Evolutionary conservation across 2,329 filamentous ascomycete genomes (phyloP), one percentile per base, ranked within the genome.

Genomic region (Fusarium globosum): DNA sequence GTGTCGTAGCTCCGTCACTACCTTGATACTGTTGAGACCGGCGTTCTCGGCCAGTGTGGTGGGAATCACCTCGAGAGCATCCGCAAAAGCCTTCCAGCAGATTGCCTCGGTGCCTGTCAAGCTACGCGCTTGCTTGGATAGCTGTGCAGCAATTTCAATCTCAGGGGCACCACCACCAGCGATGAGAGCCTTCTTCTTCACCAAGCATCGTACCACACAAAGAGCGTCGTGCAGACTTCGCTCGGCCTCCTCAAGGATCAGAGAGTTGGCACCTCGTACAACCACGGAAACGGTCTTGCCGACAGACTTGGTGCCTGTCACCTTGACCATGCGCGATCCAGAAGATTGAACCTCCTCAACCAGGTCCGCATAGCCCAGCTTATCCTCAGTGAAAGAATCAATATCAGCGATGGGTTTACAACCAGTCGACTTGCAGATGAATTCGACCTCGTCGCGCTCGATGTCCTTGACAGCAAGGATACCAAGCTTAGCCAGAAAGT

Each of bases 181-280:
- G 79, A 99, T 97, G 65, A 99, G 90, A n/a, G 96, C 96, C 86
- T 97, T 97, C 91, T 98, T 99, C 91, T 99, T 99, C 77, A 99
- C 96, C 69, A 99, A 86, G 81, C 96, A 99, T 78, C 96, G 93
- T 78, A 99, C 95, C 57, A 98, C 96, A 82, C 96, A 99, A 74
- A 98, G 94, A 36, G 96, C 96, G 79, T 99, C 96, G 88, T 99
- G 96, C 62, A 99, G 89, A 76, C 93, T 96, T 78, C 96, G 94
- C 88, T 98, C 96, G 2, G 96, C 97, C 85, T 99, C 96, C 81
- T 99, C 96, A 56, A 99, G 88, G 80, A 99, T 98, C 74, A 99
- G 88, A 68, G 88, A 90, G 88, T 99, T 99, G 82, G 96, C 96
- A 76, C 96, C 96, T 71, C 96, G 93, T 79, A 95, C 95, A 66